phyloP scores from a whole-genome alignment of 2,329 filamentous ascomycete genomes.

The Ophiobolus disseminans region DNA sequence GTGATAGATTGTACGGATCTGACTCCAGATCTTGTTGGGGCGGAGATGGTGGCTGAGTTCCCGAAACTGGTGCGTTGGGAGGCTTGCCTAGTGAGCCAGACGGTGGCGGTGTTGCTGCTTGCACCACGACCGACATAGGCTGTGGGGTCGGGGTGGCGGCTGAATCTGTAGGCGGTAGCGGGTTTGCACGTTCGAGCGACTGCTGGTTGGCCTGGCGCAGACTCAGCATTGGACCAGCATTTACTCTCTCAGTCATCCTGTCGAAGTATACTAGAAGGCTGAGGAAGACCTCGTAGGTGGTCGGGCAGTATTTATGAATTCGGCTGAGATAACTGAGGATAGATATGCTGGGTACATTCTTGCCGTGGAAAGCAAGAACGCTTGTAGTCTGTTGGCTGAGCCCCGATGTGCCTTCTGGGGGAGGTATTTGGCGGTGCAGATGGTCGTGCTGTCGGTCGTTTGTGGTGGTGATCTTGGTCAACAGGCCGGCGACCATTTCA shows the following conservation, averaged over 20 bases:
- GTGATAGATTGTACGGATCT: slow-evolving; percentile 63
- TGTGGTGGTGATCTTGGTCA: slow-evolving; percentile 96
- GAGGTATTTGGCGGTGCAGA: slow-evolving; percentile 75
- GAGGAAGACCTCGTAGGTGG: slow-evolving; percentile 96
- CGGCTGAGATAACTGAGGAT: slow-evolving; percentile 94
- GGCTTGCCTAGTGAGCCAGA: slow-evolving; percentile 57
- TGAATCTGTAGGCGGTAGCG: slow-evolving; percentile 35
- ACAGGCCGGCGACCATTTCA: slow-evolving; percentile 95
- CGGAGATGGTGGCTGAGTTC: slow-evolving; percentile 46
- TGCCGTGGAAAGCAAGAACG: slow-evolving; percentile 95
- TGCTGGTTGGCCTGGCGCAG: slow-evolving; percentile 61
- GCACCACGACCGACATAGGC: slow-evolving; percentile 41
- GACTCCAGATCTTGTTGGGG: slow-evolving; percentile 50
- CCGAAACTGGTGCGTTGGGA: slow-evolving; percentile 35
- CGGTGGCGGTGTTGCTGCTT: slow-evolving; percentile 57
- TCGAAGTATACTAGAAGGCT: slow-evolving; percentile 97
- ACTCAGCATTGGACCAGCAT: slow-evolving; percentile 76
- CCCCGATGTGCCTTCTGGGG: slow-evolving; percentile 64
- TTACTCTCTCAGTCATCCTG: slow-evolving; percentile 96
- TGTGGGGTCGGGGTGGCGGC: slow-evolving; percentile 31
- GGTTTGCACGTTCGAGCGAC: slow-evolving; percentile 50
- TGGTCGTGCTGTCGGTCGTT: slow-evolving; percentile 95
- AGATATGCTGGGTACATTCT: slow-evolving; percentile 96
- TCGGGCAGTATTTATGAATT: slow-evolving; percentile 98
- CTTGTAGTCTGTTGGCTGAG: slow-evolving; percentile 70